Percentiles rank a stretch among this genome's conserved stretches.
phyloP scores from a whole-genome alignment of 345 rosid genomes.

The Dimocarpus longan region DNA sequence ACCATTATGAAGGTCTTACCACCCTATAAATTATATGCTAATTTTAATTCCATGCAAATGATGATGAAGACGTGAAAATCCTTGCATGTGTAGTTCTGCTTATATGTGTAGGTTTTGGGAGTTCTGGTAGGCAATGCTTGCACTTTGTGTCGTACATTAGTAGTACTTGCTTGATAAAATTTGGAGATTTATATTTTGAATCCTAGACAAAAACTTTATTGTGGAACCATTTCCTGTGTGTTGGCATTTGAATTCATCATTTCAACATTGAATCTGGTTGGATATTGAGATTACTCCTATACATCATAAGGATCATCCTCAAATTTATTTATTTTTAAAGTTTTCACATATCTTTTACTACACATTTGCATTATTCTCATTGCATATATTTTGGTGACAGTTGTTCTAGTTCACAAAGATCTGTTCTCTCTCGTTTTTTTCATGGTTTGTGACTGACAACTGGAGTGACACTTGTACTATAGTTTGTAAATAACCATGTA shows the following conservation, averaged over 20 bases:
- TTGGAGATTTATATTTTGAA: neutral
- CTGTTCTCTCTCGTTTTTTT: neutral
- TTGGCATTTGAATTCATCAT: constrained; percentile 3
- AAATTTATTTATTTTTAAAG: neutral
- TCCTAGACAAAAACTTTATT: neutral
- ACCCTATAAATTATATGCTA: neutral
- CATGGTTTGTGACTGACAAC: neutral
- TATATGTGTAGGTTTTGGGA: neutral
- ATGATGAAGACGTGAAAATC: neutral
- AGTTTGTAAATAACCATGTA: neutral
- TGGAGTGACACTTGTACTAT: neutral
- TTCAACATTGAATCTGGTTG: neutral
- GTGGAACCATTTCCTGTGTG: neutral
- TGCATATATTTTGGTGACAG: neutral
- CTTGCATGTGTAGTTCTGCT: neutral
- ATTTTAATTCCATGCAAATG: neutral
- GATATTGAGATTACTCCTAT: neutral
- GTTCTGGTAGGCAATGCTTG: neutral
- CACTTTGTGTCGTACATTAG: neutral
- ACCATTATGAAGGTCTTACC: neutral
- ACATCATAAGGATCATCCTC: neutral
- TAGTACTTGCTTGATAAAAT: neutral
- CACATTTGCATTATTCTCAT: neutral
- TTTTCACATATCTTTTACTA: neutral
- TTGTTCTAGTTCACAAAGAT: neutral